phyloP scores from a whole-genome alignment of 164 flowering plant genomes.

The Pachysandra terminalis region DNA sequence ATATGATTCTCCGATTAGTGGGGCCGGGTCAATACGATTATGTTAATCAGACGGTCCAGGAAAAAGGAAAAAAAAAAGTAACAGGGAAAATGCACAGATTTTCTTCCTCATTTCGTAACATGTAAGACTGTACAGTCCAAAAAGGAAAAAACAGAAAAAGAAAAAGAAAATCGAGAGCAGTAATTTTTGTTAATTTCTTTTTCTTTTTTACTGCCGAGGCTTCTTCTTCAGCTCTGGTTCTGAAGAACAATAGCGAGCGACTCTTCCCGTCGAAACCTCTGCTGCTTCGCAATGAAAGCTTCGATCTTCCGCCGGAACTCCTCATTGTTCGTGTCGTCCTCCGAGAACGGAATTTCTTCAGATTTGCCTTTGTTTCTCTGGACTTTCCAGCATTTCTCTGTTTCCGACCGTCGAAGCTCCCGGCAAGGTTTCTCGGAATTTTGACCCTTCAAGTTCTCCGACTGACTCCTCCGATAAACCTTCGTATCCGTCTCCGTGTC shows the following conservation, averaged over 20 bases:
- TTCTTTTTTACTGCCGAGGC: too few relatives aligned
- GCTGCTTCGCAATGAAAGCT: slow-evolving; percentile 34
- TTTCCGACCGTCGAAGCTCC: slow-evolving; percentile 57
- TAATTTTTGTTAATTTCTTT: too few relatives aligned
- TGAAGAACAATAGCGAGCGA: slow-evolving; percentile 28
- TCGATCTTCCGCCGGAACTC: slow-evolving; percentile 39
- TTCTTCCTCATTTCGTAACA: too few relatives aligned
- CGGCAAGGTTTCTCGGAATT: slow-evolving; percentile 4
- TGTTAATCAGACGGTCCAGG: too few relatives aligned
- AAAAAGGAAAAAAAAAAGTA: too few relatives aligned
- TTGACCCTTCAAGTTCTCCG: slow-evolving; percentile 25
- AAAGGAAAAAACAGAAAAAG: too few relatives aligned
- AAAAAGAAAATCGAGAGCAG: too few relatives aligned
- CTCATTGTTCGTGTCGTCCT: slow-evolving; percentile 29
- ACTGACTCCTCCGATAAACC: slow-evolving; percentile 28
- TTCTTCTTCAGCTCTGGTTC: slow-evolving; percentile 11
- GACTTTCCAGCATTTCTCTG: slow-evolving; percentile 28
- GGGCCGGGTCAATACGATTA: too few relatives aligned
- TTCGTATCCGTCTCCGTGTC: slow-evolving; percentile 2
- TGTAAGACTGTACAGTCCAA: too few relatives aligned
- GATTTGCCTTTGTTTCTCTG: neutral
- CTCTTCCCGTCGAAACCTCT: slow-evolving; percentile 27
- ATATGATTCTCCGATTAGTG: too few relatives aligned
- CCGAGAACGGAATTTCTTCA: neutral
- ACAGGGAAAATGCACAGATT: too few relatives aligned